phyloP scores from a whole-genome alignment of 768 basidiomycete species.

The Trametes cinnabarina region DNA sequence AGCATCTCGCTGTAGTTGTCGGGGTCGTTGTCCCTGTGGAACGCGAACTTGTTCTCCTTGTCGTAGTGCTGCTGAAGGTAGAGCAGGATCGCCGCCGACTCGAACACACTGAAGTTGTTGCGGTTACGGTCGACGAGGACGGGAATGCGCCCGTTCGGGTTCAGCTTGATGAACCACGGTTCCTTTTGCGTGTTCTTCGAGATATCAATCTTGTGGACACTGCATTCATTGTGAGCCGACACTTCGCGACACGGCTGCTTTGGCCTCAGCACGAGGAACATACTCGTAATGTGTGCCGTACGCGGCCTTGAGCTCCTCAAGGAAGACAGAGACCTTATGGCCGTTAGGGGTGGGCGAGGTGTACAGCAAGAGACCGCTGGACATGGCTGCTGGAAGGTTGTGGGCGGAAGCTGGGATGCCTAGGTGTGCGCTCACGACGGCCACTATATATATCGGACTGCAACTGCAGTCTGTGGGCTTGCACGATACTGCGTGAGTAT shows the following conservation, averaged over 20 bases:
- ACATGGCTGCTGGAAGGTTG: background rate
- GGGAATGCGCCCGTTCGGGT: constrained; percentile 75
- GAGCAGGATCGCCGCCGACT: constrained; percentile 79
- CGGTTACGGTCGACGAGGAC: constrained; percentile 59
- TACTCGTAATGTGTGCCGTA: constrained; percentile 53
- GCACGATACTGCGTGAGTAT: background rate
- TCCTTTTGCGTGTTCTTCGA: constrained; percentile 74
- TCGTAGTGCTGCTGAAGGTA: constrained; percentile 84
- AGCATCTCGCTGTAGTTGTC: constrained; percentile 68
- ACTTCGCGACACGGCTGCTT: too few species aligned
- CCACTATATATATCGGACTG: background rate
- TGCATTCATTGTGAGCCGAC: constrained; percentile 27
- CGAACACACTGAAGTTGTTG: constrained; percentile 67
- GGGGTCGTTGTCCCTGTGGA: constrained; percentile 49
- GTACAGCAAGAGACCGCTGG: constrained; percentile 26
- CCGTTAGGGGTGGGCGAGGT: constrained; percentile 54
- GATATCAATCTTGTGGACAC: constrained; percentile 55
- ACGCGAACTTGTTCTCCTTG: constrained; percentile 67
- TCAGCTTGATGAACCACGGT: constrained; percentile 72
- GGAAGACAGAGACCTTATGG: constrained; percentile 46
- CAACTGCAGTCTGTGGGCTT: background rate
- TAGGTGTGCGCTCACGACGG: background rate
- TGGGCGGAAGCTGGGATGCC: background rate
- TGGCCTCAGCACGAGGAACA: constrained; percentile 5
- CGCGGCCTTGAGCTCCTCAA: constrained; percentile 56